phyloP scores from a whole-genome alignment of 768 basidiomycete genomes.

The Tricholoma sp. region DNA sequence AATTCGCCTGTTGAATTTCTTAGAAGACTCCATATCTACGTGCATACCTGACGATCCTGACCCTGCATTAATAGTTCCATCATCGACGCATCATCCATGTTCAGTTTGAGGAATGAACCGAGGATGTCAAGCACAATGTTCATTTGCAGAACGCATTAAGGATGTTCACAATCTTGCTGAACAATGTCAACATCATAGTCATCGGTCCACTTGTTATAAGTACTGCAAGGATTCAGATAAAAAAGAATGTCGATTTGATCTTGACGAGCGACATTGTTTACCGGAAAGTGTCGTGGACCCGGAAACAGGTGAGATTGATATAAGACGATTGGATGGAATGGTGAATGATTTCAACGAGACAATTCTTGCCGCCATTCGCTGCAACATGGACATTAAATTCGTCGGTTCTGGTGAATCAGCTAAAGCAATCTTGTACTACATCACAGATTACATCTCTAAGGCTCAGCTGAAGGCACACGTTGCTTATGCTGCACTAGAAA shows the following conservation, averaged over 20 bases:
- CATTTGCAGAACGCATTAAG: conserved; percentile 1
- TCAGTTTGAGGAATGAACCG: conserved; percentile 6
- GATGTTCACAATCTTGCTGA: conserved; percentile 20
- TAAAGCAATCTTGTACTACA: conserved; percentile 40
- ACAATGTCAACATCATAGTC: conserved; percentile 27
- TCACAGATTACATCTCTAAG: conserved; percentile 47
- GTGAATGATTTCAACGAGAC: conserved; percentile 40
- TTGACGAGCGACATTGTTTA: conserved; percentile 16
- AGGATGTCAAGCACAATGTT: not conserved
- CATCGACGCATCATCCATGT: conserved; percentile 15
- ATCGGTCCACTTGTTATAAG: conserved; percentile 33
- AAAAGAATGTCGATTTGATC: conserved; percentile 24
- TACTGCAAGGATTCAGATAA: conserved; percentile 23
- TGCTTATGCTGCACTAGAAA: conserved; percentile 31
- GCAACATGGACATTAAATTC: conserved; percentile 46
- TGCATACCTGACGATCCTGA: conserved; percentile 16
- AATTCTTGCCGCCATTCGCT: conserved; percentile 28
- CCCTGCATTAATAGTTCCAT: not conserved
- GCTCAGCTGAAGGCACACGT: conserved; percentile 35
- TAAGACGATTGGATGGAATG: conserved; percentile 31
- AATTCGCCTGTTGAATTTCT: conserved; percentile 12
- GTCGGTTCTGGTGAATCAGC: conserved; percentile 34
- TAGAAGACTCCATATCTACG: conserved; percentile 26
- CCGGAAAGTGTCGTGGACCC: conserved; percentile 18
- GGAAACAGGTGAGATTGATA: conserved; percentile 24